Base-by-base conservation (phyloP, 805 yeast species). In the Candida jianshihensis region DNA sequence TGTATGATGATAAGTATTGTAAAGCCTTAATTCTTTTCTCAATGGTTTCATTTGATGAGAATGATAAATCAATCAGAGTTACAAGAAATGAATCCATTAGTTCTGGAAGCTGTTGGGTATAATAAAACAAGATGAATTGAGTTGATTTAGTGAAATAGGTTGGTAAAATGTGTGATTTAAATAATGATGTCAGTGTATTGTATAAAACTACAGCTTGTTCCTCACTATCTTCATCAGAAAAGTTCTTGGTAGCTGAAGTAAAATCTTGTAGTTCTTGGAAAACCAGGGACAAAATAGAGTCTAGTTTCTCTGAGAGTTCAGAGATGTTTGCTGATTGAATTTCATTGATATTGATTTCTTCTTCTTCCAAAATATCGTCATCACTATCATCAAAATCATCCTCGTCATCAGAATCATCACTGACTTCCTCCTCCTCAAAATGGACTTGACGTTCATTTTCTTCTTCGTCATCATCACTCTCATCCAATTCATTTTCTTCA, bases 141-240 rank as follows among this genome's bases (percentile, higher is more conserved):
- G 86, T 79, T 28, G 88, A 80, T 51, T 85, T 78, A 11, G 97
- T 90, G 56, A 82, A 81, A 58, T 89, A 95, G 2, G 98, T 92
- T 18, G 97, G 94, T 42, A 90, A 64, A 27, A 92, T 73, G 48
- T 86, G 92, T 1, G 87, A 71, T 51, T 78, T 79, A 68, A 90
- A 90, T 19, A 85, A 64, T 2, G 89, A 74, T 1, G 83, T 73
- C 38, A 92, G 64, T 3, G 85, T 80, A 46, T 80, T 81, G 63
- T 80, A 90, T 13, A 85, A 62, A 12, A 68, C 60, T 7, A 86
- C 72, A 2, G 88, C 86, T 39, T 72, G 40, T 21, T 51, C 76
- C 12, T 84, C 88, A 18, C 70, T 61, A 36, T 70, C 70, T 61
- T 53, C 10, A 73, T 68, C 50, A 8, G 14, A 14, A 13, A 29